phyloP scores from a whole-genome alignment of 768 basidiomycete species.

The Auriscalpium microsporum region DNA sequence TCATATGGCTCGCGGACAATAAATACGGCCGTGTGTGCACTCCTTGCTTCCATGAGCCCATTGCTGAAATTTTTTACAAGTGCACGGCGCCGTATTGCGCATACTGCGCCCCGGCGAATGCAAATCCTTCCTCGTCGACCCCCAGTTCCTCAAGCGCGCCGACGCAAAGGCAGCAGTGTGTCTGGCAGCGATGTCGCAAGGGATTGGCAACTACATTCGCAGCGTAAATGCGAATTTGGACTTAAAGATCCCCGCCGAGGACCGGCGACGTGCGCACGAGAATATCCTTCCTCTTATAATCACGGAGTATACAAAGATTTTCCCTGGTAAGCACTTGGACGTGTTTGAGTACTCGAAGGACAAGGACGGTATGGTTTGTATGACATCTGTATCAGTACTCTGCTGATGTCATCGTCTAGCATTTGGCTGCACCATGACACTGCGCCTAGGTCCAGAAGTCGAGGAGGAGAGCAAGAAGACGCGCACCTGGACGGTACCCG shows the following conservation, averaged over 20 bases:
- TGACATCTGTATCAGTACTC: neutral
- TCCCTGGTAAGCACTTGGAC: constrained; percentile 27
- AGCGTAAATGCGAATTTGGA: constrained; percentile 34
- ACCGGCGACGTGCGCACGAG: constrained; percentile 36
- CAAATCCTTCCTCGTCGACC: constrained; percentile 55
- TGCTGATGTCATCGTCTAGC: constrained; percentile 27
- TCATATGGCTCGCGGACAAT: constrained; percentile 36
- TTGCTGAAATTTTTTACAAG: constrained; percentile 21
- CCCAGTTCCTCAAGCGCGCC: constrained; percentile 46
- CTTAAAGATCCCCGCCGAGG: constrained; percentile 35
- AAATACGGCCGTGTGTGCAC: constrained; percentile 35
- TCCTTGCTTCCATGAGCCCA: too few relatives aligned
- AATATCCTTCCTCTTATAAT: constrained; percentile 37
- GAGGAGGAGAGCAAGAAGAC: constrained; percentile 25
- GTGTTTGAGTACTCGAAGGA: constrained; percentile 35
- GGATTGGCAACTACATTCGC: constrained; percentile 49
- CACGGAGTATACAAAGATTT: constrained; percentile 38
- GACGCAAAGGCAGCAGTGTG: constrained; percentile 68
- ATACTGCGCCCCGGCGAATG: constrained; percentile 44
- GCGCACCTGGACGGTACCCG: constrained; percentile 37
- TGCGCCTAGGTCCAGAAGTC: constrained; percentile 27
- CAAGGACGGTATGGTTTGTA: constrained; percentile 39
- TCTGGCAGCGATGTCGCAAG: constrained; percentile 56
- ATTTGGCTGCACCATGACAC: constrained; percentile 42
- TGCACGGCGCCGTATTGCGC: constrained; percentile 57